These are phyloP conservation scores for Stephania cephalantha DNA, from an alignment of 164 flowering plant species.

Conservation along the genomic window DNA sequence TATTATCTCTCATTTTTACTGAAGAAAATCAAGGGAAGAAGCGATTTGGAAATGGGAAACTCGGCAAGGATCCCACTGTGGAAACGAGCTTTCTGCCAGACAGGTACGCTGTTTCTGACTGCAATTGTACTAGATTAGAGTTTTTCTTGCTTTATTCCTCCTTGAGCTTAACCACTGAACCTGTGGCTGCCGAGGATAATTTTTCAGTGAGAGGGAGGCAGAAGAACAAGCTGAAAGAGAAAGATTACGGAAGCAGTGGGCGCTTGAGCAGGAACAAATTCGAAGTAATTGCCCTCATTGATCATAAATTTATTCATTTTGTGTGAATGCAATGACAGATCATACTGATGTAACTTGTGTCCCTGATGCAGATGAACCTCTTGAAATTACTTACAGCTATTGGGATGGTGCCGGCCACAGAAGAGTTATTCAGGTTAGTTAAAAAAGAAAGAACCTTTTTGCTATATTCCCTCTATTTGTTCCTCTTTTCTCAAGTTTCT, in stretches of 20 bases:
- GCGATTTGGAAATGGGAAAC: slow-evolving; percentile 38
- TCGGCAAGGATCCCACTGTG: slow-evolving; percentile 94
- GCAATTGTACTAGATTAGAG: neutral
- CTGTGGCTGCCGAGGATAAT: slow-evolving; percentile 50
- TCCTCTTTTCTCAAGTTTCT: neutral
- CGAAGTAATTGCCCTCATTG: slow-evolving; percentile 48
- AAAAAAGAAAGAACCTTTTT: neutral
- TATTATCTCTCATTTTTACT: slow-evolving; percentile 4
- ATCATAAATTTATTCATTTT: neutral
- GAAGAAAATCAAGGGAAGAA: slow-evolving; percentile 42
- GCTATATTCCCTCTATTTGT: slow-evolving; percentile 2
- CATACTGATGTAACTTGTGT: slow-evolving; percentile 14
- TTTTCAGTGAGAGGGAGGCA: slow-evolving; percentile 96
- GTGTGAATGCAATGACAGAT: neutral
- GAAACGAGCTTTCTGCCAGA: slow-evolving; percentile 97
- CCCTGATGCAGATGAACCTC: slow-evolving; percentile 72
- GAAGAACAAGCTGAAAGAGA: slow-evolving; percentile 99
- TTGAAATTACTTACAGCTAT: slow-evolving; percentile 93
- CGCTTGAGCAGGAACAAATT: slow-evolving; percentile 76
- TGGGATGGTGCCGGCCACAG: slow-evolving; percentile 99
- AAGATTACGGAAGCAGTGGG: slow-evolving; percentile 80
- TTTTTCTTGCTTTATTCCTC: slow-evolving; percentile 6
- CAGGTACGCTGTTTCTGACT: slow-evolving; percentile 48
- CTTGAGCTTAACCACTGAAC: slow-evolving; percentile 30
- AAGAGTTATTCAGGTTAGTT: slow-evolving; percentile 70